These are phyloP conservation scores for Metschnikowia rubicola DNA, from an alignment of 805 yeast species.

Conservation along the genomic window DNA sequence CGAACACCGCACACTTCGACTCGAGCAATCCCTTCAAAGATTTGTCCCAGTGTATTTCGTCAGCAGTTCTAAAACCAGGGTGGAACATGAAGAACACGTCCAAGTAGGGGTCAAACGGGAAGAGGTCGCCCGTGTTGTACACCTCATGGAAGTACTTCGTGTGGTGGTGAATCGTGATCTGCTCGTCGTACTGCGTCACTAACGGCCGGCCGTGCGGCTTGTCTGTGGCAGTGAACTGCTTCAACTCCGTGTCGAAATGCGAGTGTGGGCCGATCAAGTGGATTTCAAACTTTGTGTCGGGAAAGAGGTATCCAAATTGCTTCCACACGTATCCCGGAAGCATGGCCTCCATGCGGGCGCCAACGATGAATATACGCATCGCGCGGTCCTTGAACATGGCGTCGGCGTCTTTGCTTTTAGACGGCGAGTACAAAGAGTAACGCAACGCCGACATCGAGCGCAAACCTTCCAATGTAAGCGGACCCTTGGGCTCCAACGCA, in stretches of 20 bases:
- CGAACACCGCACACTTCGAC: conserved; percentile 87
- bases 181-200: conserved; percentile 68
- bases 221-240: conserved; percentile 53
- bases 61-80: conserved; percentile 88
- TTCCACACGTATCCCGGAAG: conserved; percentile 95
- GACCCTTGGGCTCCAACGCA: conserved; percentile 75
- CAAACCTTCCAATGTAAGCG: conserved; percentile 86
- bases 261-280: conserved; percentile 95
- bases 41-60: conserved; percentile 78
- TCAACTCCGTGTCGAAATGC: conserved; percentile 64
- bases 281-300: conserved; percentile 75
- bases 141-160: conserved; percentile 88
- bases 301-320: conserved; percentile 82
- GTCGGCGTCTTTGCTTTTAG: conserved; percentile 46
- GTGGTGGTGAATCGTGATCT: conserved; percentile 72
- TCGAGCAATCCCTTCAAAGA: conserved; percentile 84
- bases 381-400: conserved; percentile 75
- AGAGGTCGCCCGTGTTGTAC: conserved; percentile 89
- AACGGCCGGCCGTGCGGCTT: conserved; percentile 58
- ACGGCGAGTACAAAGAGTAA: conserved; percentile 78
- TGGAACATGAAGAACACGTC: conserved; percentile 93
- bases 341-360: conserved; percentile 91
- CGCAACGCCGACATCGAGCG: conserved; percentile 90
- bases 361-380: conserved; percentile 81
- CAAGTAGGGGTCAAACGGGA: conserved; percentile 96